Percentiles rank a stretch among this genome's conserved stretches.
phyloP scores from a whole-genome alignment of 2,329 filamentous ascomycete species.

The Nemania serpens region DNA sequence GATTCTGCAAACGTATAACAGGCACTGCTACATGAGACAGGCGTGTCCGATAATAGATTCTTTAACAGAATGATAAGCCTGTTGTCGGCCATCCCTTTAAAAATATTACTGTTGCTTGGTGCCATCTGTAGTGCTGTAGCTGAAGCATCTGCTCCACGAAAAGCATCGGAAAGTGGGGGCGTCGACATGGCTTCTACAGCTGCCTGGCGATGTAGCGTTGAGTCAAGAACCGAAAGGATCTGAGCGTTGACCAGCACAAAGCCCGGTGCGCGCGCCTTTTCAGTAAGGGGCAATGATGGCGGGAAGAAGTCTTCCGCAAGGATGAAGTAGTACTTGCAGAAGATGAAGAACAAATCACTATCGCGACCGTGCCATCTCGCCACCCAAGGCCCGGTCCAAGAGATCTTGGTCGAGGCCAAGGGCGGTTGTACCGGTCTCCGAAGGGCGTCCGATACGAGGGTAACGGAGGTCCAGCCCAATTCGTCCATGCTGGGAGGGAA shows the following conservation, averaged over 20 bases:
- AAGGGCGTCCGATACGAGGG: constrained; percentile 58
- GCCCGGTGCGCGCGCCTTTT: constrained; percentile 71
- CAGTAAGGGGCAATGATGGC: constrained; percentile 53
- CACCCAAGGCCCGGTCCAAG: constrained; percentile 85
- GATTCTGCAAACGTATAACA: constrained; percentile 76
- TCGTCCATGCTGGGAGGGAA: constrained; percentile 71
- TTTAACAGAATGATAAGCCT: constrained; percentile 80
- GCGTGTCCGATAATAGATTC: constrained; percentile 68
- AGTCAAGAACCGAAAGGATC: constrained; percentile 76
- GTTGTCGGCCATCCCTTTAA: constrained; percentile 87
- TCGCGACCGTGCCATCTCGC: constrained; percentile 85
- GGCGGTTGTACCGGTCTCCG: constrained; percentile 69
- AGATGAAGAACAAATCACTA: constrained; percentile 89
- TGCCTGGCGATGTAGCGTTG: constrained; percentile 79
- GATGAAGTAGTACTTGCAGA: constrained; percentile 85
- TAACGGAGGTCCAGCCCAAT: constrained; percentile 60
- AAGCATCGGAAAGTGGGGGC: constrained; percentile 51
- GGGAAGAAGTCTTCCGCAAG: constrained; percentile 76
- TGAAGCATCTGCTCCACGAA: constrained; percentile 66
- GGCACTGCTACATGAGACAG: constrained; percentile 46
- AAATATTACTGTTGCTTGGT: constrained; percentile 64
- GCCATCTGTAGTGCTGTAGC: constrained; percentile 66
- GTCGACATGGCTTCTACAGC: constrained; percentile 52
- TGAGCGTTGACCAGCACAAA: constrained; percentile 83
- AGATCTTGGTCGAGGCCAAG: constrained; percentile 70